Evolutionary conservation across 2,329 filamentous ascomycete species (phyloP).

Genomic region (Stachybotrys elegans): DNA sequence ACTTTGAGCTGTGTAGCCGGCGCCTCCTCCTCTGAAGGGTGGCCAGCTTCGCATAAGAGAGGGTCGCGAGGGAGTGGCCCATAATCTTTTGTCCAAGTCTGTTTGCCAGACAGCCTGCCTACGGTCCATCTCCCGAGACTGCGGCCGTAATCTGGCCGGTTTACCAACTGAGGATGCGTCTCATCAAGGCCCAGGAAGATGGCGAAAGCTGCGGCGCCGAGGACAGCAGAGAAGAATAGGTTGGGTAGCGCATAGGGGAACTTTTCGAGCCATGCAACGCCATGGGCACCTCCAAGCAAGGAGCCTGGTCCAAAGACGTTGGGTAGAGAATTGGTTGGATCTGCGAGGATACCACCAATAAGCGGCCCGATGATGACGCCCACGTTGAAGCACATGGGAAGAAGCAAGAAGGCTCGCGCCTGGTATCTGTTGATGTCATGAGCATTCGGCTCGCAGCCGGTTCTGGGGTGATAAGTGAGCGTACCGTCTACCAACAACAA

Average conservation of each 20-base stretch:
- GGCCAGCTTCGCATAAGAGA: too few species aligned
- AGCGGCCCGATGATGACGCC: conserved; percentile 18
- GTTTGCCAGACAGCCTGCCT: too few species aligned
- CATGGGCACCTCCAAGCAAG: conserved; percentile 10
- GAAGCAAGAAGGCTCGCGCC: conserved; percentile 13
- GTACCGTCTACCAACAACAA: conserved; percentile 14
- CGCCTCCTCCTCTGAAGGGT: not conserved
- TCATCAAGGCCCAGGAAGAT: conserved; percentile 17
- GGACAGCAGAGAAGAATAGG: conserved; percentile 10
- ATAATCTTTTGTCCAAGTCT: too few species aligned
- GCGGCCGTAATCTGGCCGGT: conserved; percentile 9
- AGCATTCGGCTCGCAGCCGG: not conserved
- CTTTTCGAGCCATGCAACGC: conserved; percentile 13
- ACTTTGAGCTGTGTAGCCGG: too few species aligned
- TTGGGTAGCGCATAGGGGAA: conserved; percentile 18
- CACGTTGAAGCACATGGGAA: conserved; percentile 17
- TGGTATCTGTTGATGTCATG: conserved; percentile 4
- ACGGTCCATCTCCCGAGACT: too few species aligned
- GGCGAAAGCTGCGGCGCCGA: conserved; percentile 11
- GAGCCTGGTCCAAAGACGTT: conserved; percentile 14
- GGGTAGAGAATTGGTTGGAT: conserved; percentile 12
- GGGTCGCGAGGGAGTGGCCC: too few species aligned
- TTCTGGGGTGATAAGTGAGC: not conserved
- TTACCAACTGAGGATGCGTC: conserved; percentile 10
- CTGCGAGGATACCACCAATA: conserved; percentile 16